Evolutionary conservation across 2,329 filamentous ascomycete genomes (phyloP).

Genomic region (Mycocentrospora acerina): DNA sequence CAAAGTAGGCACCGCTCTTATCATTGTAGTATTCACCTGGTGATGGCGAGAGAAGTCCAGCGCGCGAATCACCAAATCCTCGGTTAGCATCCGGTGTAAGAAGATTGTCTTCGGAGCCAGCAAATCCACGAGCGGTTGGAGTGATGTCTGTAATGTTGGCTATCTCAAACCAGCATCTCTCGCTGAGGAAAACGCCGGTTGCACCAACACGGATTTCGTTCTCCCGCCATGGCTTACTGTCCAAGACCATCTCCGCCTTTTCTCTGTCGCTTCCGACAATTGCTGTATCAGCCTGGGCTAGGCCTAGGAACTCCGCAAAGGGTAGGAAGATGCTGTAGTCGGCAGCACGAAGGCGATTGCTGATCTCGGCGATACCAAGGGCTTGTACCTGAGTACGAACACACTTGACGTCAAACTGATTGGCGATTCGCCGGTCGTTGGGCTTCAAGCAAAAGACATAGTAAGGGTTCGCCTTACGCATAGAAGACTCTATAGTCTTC

Average conservation of each 20-base stretch:
- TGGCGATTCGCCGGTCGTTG: conserved; percentile 94
- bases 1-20: conserved; percentile 81
- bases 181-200: conserved; percentile 93
- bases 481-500: conserved; percentile 85
- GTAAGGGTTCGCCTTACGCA: conserved; percentile 87
- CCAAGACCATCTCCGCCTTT: conserved; percentile 86
- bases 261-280: conserved; percentile 91
- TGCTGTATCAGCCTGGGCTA: conserved; percentile 79
- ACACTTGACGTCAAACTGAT: conserved; percentile 98
- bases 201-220: conserved; percentile 90
- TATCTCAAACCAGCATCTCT: conserved; percentile 92
- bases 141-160: conserved; percentile 64
- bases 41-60: conserved; percentile 56
- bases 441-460: conserved; percentile 98
- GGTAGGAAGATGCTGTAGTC: conserved; percentile 96
- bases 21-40: conserved; percentile 70
- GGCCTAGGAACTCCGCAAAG: conserved; percentile 90
- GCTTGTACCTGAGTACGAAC: conserved; percentile 93
- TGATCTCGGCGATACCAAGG: conserved; percentile 95
- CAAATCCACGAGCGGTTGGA: conserved; percentile 50
- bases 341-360: conserved; percentile 84
- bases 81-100: conserved; percentile 56
- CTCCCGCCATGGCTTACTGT: conserved; percentile 86
- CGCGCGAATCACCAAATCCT: conserved; percentile 60
- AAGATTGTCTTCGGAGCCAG: conserved; percentile 51